Conservation (phyloP, 495 filamentous ascomycete genomes). For the Penicillium diatomitis region DNA sequence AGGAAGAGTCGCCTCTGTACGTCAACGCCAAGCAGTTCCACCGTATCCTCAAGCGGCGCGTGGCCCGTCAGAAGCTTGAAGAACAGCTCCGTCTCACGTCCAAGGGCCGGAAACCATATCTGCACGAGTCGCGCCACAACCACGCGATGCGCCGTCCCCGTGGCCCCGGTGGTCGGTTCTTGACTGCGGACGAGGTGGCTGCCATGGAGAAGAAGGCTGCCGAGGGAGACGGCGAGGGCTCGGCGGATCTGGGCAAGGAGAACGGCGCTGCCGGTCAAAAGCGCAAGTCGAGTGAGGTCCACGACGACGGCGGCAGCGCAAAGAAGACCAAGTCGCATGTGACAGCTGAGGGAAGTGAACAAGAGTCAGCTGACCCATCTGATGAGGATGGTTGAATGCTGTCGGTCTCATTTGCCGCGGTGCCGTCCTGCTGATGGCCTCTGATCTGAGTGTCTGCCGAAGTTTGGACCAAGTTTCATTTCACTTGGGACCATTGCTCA, state of each 20-base stretch:
- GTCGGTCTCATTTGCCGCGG: no score
- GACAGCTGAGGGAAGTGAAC: conserved; percentile 41
- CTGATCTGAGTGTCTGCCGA: background rate
- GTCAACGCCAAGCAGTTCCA: conserved; percentile 99
- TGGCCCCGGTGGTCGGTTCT: conserved; percentile 91
- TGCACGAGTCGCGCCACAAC: conserved; percentile 98
- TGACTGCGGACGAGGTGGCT: conserved; percentile 96
- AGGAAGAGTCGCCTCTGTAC: conserved; percentile 91
- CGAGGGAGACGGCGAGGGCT: conserved; percentile 19
- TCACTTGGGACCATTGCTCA: background rate
- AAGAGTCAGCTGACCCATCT: conserved; percentile 37
- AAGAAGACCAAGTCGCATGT: conserved; percentile 43
- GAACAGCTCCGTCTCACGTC: conserved; percentile 83
- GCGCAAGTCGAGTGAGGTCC: conserved; percentile 41
- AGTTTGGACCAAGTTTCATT: background rate
- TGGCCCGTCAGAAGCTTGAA: conserved; percentile 88
- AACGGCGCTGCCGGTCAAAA: conserved; percentile 34
- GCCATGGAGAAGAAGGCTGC: conserved; percentile 60
- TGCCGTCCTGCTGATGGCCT: no score
- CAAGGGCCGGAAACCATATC: conserved; percentile 92
- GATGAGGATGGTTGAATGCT: conserved; percentile 40
- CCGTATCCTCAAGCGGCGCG: conserved; percentile 85
- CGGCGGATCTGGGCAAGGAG: conserved; percentile 26
- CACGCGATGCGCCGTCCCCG: conserved; percentile 95
- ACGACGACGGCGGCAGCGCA: conserved; percentile 30